Evolutionary conservation across 2,329 filamentous ascomycete genomes (phyloP), one percentile per base, ranked within the genome.

Genomic region (Talaromyces islandicus): DNA sequence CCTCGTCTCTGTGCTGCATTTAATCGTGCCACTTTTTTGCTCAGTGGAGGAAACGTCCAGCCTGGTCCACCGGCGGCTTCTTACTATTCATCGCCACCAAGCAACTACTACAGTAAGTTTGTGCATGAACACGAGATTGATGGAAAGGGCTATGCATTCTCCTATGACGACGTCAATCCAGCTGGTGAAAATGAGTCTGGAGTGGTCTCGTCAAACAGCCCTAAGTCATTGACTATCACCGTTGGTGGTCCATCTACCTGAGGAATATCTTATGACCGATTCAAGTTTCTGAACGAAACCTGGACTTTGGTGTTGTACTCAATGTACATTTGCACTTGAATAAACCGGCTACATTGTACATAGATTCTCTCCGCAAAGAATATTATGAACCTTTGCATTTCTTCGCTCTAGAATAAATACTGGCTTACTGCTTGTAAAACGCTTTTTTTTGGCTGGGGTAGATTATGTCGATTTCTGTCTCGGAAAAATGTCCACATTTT

Each of bases 101-200:
- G 79, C 11, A 78, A 73, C 46, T 57, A 60, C 67, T 81, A 88
- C 71, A 63, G 59, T 54, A 60, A 63, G 54, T 77, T 88, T 50
- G 79, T 89, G 2, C 87, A 89, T 70, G 71, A 79, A 41, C 78
- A 83, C 53, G 84, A 87, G 73, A 68, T 80, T 5, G 85, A 88
- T 68, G 80, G 81, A 1, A 75, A 78, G 50, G 87, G 87, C 0
- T 89, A 89, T 68, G 82, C 84, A 0, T 89, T 89, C 68, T 80
- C 86, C 0, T 89, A 88, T 65, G 87, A 89, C 67, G 87, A 89
- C 68, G 86, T 89, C 19, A 83, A 84, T 59, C 81, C 85, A 0
- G 75, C 78, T 62, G 83, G 80, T 25, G 55, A 58, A 12, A 75
- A 79, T 63, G 83, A 88, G 67, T 81, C 83, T 59, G 83, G 83